phyloP scores from a whole-genome alignment of 2,329 filamentous ascomycete genomes.

The Epichloe elymi region DNA sequence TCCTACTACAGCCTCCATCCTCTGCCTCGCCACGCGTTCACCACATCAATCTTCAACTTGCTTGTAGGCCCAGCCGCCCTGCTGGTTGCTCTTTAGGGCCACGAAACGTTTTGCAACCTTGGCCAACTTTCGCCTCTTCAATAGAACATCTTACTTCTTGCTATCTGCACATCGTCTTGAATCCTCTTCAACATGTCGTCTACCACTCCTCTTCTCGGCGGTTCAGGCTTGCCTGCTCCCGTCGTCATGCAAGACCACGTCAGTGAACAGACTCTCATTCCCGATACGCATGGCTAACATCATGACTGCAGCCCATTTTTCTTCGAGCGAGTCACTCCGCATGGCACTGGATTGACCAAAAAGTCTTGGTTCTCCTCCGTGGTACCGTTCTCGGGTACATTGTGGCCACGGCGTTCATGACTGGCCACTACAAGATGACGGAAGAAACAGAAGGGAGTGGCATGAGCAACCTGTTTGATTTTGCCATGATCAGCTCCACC shows the following conservation, averaged over 20 bases:
- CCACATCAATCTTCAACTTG: conserved; percentile 1
- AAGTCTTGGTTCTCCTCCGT: conserved; percentile 30
- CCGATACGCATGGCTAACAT: not conserved
- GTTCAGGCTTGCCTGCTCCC: conserved; percentile 18
- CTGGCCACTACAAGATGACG: conserved; percentile 32
- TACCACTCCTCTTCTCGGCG: conserved; percentile 21
- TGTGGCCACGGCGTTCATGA: conserved; percentile 25
- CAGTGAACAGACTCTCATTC: not conserved
- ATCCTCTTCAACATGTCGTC: conserved; percentile 17
- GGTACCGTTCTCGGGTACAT: conserved; percentile 30
- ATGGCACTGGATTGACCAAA: conserved; percentile 34
- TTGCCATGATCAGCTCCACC: conserved; percentile 30
- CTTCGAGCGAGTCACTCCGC: conserved; percentile 38
- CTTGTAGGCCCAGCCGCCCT: not conserved
- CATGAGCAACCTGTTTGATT: conserved; percentile 35
- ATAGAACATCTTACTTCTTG: not conserved
- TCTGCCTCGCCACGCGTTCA: conserved; percentile 2
- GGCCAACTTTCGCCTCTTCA: not conserved
- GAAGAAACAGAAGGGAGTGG: conserved; percentile 24
- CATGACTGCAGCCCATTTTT: conserved; percentile 31
- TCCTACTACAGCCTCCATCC: conserved; percentile 4
- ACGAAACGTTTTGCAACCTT: not conserved
- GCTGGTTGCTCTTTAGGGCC: not conserved
- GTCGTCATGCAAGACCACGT: conserved; percentile 24
- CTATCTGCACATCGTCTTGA: not conserved